phyloP scores from a whole-genome alignment of 306 rosid genomes.

The Cajanus cajan region DNA sequence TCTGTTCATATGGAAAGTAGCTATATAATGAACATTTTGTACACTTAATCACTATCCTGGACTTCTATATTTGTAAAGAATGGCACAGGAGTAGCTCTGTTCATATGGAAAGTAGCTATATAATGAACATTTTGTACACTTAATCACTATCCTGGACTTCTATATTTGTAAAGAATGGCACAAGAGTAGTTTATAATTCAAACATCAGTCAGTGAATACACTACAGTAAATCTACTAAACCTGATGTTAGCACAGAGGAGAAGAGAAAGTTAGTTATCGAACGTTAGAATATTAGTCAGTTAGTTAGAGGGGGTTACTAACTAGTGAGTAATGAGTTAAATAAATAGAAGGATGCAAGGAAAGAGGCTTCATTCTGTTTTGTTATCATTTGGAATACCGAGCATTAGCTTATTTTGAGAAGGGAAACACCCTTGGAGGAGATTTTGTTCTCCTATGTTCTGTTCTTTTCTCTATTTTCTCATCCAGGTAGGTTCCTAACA shows the following conservation, averaged over 20 bases:
- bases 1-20: constrained; percentile 5
- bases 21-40: background rate
- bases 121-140: background rate
- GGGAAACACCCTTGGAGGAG: background rate
- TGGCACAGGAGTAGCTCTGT: background rate
- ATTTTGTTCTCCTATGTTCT: background rate
- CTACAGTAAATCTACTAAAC: background rate
- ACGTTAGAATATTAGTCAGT: background rate
- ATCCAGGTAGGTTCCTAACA: background rate
- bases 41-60: background rate
- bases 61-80: background rate
- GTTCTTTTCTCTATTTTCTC: background rate
- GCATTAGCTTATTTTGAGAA: background rate
- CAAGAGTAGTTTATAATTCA: background rate
- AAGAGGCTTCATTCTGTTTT: background rate
- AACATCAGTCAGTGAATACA: background rate
- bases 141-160: background rate
- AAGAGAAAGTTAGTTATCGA: background rate
- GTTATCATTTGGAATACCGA: background rate
- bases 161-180: background rate
- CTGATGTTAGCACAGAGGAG: background rate
- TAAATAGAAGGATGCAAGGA: background rate
- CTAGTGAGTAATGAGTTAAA: background rate
- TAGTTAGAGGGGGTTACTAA: background rate
- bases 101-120: background rate